Evolutionary conservation across 140 eudicot species (phyloP), one percentile per base, ranked within the genome.

Genomic region (Erigeron philadelphicus): DNA sequence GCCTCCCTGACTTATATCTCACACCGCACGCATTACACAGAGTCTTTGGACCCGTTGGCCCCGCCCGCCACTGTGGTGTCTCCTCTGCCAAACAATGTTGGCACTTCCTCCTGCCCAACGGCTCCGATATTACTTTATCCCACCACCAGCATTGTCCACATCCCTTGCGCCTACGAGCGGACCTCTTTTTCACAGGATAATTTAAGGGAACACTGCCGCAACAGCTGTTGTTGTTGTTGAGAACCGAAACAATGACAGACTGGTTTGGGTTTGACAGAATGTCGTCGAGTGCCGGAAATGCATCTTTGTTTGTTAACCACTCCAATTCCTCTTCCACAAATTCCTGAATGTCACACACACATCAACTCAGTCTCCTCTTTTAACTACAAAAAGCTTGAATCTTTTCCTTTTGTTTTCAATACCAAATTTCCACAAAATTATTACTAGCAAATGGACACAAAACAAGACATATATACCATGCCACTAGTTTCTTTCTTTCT

Each of bases 31-130:
- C 97, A 57, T 90, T 90, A 68, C 97, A 90, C 57, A 90, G 75
- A 0, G 97, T 90, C 73, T 90, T 90, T 0, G 97, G 97, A 13
- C 97, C 97, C 92, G 80, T 81, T 3, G 97, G 97, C 13, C 97
- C 97, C 0, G 87, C 96, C 47, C 97, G 84, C 97, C 97, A 90
- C 61, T 90, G 97, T 12, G 97, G 97, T 3, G 97, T 90, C 79
- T 88, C 84, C 67, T 90, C 97, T 15, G 95, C 84, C 9, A 66
- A 77, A 75, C 97, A 90, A 82, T 90, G 97, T 68, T 77, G 84
- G 76, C 97, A 90, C 84, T 82, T 82, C 81, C 96, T 68, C n/a
- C 97, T 96, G 21, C 81, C 62, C 3, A 76, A 67, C 38, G 57
- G n/a, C 5, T 72, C 68, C 25, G n/a, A n/a, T n/a, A 75, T 66